A percentile compares a stretch with the other conserved stretches of the same genome.
Conservation (phyloP, 2,329 filamentous ascomycete genomes). For the Metarhizium robertsii region DNA sequence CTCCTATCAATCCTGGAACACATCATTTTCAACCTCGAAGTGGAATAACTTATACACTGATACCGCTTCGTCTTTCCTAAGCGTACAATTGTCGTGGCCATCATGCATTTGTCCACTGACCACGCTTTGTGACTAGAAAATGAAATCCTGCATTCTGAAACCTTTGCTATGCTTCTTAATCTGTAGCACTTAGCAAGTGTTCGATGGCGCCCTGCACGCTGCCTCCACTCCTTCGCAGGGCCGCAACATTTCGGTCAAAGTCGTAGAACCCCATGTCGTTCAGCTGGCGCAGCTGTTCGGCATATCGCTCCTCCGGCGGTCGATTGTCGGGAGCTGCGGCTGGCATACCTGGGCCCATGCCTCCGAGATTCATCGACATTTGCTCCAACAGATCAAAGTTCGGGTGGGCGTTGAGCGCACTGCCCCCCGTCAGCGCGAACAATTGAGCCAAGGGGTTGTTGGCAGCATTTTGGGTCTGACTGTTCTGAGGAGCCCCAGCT, state of each 20-base stretch:
- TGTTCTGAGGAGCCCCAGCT: slow-evolving; percentile 14
- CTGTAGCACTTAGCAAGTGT: slow-evolving; percentile 46
- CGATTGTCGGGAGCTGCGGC: slow-evolving; percentile 65
- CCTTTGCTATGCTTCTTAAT: slow-evolving; percentile 6
- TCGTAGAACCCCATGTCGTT: slow-evolving; percentile 99
- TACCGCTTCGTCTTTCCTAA: neutral
- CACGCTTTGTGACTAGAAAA: neutral
- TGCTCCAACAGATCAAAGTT: slow-evolving; percentile 47
- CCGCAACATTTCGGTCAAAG: slow-evolving; percentile 86
- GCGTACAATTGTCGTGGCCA: neutral
- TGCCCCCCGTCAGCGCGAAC: slow-evolving; percentile 31
- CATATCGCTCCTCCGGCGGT: slow-evolving; percentile 89
- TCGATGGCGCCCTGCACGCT: slow-evolving; percentile 90
- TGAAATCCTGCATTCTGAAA: neutral
- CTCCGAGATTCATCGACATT: slow-evolving; percentile 40
- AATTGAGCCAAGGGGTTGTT: slow-evolving; percentile 67
- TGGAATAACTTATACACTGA: neutral
- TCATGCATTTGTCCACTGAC: neutral
- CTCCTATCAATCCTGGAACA: neutral
- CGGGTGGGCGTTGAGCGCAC: slow-evolving; percentile 33
- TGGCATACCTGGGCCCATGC: slow-evolving; percentile 21
- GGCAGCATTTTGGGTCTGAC: slow-evolving; percentile 26
- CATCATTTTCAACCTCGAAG: neutral
- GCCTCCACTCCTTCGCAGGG: slow-evolving; percentile 78
- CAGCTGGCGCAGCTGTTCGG: slow-evolving; percentile 78